phyloP scores from a whole-genome alignment of 1,284 basidiomycete genomes.

The Agaricales sp. region DNA sequence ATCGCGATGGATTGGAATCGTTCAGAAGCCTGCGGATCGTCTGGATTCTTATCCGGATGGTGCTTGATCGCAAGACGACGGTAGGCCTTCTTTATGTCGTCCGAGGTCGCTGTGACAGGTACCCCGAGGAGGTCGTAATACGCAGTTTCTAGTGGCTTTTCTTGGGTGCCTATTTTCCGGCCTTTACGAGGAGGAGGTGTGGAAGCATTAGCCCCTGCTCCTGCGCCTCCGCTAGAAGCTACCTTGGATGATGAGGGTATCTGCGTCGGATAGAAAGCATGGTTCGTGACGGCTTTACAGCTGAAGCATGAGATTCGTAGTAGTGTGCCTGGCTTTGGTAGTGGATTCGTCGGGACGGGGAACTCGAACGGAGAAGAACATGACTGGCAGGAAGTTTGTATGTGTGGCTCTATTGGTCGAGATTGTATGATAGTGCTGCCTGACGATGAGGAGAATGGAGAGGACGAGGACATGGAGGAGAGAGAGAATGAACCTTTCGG shows the following conservation, averaged over 20 bases:
- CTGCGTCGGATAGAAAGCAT: constrained; percentile 56
- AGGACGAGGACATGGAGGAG: constrained; percentile 19
- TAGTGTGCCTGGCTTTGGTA: constrained; percentile 49
- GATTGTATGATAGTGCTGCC: constrained; percentile 37
- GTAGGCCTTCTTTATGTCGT: constrained; percentile 95
- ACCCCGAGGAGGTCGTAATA: constrained; percentile 85
- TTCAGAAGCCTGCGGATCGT: constrained; percentile 88
- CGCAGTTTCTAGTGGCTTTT: constrained; percentile 79
- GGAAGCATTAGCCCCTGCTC: constrained; percentile 9
- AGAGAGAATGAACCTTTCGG: too few species aligned
- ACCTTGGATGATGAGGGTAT: constrained; percentile 25
- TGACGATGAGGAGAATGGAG: not conserved
- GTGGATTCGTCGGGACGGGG: constrained; percentile 50
- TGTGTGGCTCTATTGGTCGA: constrained; percentile 51
- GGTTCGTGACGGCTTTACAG: constrained; percentile 48
- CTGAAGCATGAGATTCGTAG: constrained; percentile 64
- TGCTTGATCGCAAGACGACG: constrained; percentile 92
- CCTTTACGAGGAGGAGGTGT: constrained; percentile 27
- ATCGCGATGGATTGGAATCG: constrained; percentile 84
- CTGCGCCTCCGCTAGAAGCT: constrained; percentile 9
- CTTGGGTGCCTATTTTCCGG: constrained; percentile 78
- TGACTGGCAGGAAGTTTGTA: constrained; percentile 48
- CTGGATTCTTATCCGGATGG: constrained; percentile 87
- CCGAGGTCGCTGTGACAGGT: constrained; percentile 61
- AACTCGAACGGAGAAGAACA: constrained; percentile 69